Evolutionary conservation across 805 yeast species (phyloP), one percentile per base, ranked within the genome.

Genomic region (Vanderwaltozyma polyspora): DNA sequence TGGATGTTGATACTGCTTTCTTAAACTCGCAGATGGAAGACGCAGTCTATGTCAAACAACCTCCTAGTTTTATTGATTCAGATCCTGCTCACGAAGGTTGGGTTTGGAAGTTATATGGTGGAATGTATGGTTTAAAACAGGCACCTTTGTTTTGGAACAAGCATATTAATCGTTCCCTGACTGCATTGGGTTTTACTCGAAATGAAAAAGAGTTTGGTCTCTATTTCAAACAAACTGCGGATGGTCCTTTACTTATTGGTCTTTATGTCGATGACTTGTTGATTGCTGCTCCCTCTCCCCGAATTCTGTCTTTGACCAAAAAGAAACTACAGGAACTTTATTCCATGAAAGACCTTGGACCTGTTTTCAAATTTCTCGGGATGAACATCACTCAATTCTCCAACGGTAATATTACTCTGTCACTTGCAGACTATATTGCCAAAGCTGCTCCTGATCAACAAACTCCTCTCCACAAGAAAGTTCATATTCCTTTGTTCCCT

Each of bases 91-190:
- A 32, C 21, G 37, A 39, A 5, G 38, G 33, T 15, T 30, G 24
- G 31, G 40, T 38, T 5, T 40, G 44, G 44, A 32, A 36, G 19
- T 25, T 42, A 12, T 16, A 28, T 14, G 34, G 35, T 21, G 42
- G 35, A 4, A 35, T 42, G 36, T 42, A 42, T 36, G 44, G 44
- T 16, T 25, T 40, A 8, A 40, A 40, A 29, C 45, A 42, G 19
- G 32, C 40, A 3, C 46, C 42, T 2, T 17, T 55, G 49, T 18
- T 56, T 53, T 24, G 49, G 58, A 36, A 49, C 48, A 41, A 54
- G 45, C 40, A 48, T 46, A 39, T 52, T 46, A 31, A 52, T 53
- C 7, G 47, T 42, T 30, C 47, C n/a, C n/a, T n/a, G n/a, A n/a
- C n/a, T n/a, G n/a, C n/a, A n/a, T n/a, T n/a, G n/a, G n/a, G n/a